Evolutionary conservation across 73 alveolate species (phyloP).

Genomic region (Chromera velia): DNA sequence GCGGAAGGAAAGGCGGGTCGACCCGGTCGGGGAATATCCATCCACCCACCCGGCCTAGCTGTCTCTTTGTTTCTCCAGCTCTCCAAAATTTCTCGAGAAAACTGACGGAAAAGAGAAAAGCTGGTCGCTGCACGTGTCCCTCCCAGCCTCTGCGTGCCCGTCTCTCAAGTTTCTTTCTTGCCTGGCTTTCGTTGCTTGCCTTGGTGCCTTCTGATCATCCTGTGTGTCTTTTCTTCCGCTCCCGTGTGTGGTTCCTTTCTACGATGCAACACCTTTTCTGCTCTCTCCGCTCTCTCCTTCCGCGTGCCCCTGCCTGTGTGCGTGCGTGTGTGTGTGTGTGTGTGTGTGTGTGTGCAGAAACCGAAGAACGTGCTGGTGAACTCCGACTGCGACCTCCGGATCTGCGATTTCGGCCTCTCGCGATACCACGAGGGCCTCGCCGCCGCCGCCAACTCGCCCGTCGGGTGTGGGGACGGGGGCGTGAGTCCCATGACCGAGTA

Average conservation of each 20-base stretch:
- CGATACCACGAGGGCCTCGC: no score
- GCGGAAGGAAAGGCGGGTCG: background rate
- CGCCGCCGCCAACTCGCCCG: no score
- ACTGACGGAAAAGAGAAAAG: constrained; percentile 34
- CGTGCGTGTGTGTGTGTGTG: background rate
- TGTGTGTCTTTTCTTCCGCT: background rate
- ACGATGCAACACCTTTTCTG: no score
- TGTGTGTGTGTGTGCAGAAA: constrained; percentile 9
- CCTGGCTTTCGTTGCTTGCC: background rate
- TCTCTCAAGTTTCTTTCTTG: no score
- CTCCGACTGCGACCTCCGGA: constrained; percentile 74
- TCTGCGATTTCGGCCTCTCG: constrained; percentile 77
- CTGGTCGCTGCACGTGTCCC: no score
- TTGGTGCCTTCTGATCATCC: background rate
- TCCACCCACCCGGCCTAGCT: background rate
- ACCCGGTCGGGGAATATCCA: background rate
- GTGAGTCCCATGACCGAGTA: background rate
- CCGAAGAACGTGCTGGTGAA: constrained; percentile 73
- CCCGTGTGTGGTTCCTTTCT: background rate
- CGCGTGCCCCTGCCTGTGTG: no score
- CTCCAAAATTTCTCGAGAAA: constrained; percentile 29
- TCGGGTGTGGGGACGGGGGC: no score
- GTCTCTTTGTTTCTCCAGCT: background rate
- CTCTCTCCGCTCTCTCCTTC: no score
- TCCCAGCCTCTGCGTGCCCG: no score